These are phyloP conservation scores for Acanthamoeba triangularis DNA, from an alignment of 208 protist species.

Conservation along the genomic window DNA sequence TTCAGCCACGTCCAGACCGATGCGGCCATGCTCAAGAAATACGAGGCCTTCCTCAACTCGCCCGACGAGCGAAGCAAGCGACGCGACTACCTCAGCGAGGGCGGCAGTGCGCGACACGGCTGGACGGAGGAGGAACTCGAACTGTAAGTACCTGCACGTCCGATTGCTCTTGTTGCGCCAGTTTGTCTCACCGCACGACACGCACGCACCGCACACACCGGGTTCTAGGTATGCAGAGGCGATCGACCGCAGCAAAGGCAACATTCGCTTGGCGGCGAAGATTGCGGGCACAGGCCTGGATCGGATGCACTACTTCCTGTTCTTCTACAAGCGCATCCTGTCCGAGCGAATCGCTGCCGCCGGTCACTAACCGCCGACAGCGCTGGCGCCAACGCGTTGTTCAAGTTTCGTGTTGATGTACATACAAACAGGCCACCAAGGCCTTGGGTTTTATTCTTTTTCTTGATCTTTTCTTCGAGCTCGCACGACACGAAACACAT, in stretches of 20 bases:
- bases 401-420: too few species aligned
- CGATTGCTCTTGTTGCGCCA: too few species aligned
- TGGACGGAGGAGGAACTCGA: constrained; percentile 30
- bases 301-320: constrained; percentile 13
- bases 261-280: not conserved
- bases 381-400: too few species aligned
- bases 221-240: not conserved
- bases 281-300: not conserved
- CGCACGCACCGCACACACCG: not conserved
- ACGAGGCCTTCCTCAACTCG: constrained; percentile 61
- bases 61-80: constrained; percentile 47
- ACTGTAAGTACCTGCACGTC: not conserved
- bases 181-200: not conserved
- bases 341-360: not conserved
- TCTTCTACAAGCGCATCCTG: constrained; percentile 27
- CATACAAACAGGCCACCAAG: too few species aligned
- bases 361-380: not conserved
- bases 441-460: not conserved
- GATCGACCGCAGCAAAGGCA: not conserved
- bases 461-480: not conserved
- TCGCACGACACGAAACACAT: not conserved
- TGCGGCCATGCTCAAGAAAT: constrained; percentile 51
- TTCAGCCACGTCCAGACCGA: constrained; percentile 50
- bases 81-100: constrained; percentile 36
- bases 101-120: constrained; percentile 1